Conservation (phyloP, 2,329 filamentous ascomycete species). For the Exophiala sp. region DNA sequence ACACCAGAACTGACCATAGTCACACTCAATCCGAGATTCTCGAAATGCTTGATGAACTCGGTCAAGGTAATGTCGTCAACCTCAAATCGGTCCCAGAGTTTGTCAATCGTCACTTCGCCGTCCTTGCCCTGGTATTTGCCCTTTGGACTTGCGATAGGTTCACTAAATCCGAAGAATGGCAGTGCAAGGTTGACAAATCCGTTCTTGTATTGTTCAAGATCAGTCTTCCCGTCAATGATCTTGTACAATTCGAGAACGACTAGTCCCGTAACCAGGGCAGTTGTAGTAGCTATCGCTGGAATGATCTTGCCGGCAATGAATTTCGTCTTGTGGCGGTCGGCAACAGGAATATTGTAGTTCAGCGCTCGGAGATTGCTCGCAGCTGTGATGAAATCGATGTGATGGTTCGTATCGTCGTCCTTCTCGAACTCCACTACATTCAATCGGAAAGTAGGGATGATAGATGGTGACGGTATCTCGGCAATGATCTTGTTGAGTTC, state of each 20-base stretch:
- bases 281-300: conserved; percentile 95
- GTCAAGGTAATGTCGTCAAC: conserved; percentile 77
- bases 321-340: conserved; percentile 96
- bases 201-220: conserved; percentile 99
- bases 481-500: conserved; percentile 70
- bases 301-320: conserved; percentile 99
- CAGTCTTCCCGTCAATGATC: conserved; percentile 90
- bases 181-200: conserved; percentile 95
- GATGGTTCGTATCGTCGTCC: conserved; percentile 95
- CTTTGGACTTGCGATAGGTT: conserved; percentile 92
- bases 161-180: conserved; percentile 97
- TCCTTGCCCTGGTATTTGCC: conserved; percentile 78
- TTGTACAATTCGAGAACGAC: conserved; percentile 94
- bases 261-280: conserved; percentile 88
- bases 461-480: conserved; percentile 72
- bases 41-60: conserved; percentile 79
- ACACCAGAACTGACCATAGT: conserved; percentile 98
- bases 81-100: conserved; percentile 95
- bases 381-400: conserved; percentile 98
- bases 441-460: conserved; percentile 82
- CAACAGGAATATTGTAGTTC: conserved; percentile 94
- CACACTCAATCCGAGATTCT: conserved; percentile 73
- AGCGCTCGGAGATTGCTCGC: conserved; percentile 94
- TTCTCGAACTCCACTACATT: conserved; percentile 96
- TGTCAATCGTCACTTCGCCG: conserved; percentile 81